phyloP scores from a whole-genome alignment of 139 green algal genomes.

The Chlamydomonas sp. region DNA sequence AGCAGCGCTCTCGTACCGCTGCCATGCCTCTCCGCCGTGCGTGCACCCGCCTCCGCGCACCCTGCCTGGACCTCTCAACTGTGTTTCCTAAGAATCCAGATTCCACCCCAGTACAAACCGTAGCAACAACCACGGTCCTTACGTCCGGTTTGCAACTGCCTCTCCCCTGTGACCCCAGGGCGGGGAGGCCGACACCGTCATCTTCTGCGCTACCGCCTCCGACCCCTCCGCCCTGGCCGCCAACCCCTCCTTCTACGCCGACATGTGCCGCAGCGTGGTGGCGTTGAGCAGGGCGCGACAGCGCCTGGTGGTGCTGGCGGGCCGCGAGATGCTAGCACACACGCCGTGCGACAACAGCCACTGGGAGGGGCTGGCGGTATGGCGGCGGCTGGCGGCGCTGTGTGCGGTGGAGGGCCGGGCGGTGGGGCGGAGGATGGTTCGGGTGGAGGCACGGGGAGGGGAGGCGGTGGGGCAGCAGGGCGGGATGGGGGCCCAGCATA shows the following conservation, averaged over 20 bases:
- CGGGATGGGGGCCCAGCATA: too few relatives aligned
- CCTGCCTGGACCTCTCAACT: too few relatives aligned
- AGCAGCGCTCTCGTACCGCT: too few relatives aligned
- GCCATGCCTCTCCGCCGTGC: too few relatives aligned
- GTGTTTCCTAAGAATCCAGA: too few relatives aligned
- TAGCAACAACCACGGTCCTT: background rate
- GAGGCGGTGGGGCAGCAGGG: too few relatives aligned
- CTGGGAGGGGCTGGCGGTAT: constrained; percentile 4
- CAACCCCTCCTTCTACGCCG: constrained; percentile 19
- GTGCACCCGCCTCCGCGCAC: too few relatives aligned
- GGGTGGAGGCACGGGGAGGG: background rate
- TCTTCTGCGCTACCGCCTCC: constrained; percentile 31
- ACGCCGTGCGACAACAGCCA: background rate
- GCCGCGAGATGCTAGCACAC: background rate
- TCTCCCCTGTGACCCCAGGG: background rate
- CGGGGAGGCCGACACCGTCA: constrained; percentile 17
- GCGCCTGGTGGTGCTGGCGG: constrained; percentile 31
- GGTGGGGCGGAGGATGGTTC: background rate
- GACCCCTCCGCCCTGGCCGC: constrained; percentile 1
- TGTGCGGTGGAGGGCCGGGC: background rate
- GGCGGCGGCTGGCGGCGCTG: constrained; percentile 11
- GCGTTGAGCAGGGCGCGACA: constrained; percentile 17
- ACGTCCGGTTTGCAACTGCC: background rate
- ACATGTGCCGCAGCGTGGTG: constrained; percentile 20
- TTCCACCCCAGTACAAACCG: too few relatives aligned